Conservation (phyloP, 164 flowering plant genomes). For the Akebia trifoliata region DNA sequence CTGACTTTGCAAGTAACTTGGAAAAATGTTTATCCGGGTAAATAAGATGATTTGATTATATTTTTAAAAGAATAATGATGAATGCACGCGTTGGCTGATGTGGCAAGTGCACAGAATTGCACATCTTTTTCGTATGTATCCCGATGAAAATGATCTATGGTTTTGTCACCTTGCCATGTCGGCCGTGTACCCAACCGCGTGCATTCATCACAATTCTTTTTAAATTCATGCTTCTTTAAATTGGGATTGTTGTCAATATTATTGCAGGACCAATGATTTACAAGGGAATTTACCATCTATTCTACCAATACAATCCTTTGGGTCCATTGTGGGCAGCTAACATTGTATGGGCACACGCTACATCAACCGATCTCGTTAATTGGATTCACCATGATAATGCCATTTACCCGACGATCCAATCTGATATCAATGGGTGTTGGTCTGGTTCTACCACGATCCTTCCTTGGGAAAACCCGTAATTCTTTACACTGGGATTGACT, state of each 20-base stretch:
- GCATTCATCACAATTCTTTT: background rate
- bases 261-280: constrained; percentile 66
- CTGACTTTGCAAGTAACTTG: too few species aligned
- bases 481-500: constrained; percentile 57
- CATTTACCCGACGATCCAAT: constrained; percentile 38
- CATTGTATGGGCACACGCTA: constrained; percentile 75
- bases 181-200: background rate
- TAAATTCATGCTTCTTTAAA: background rate
- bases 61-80: too few species aligned
- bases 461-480: constrained; percentile 39
- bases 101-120: too few species aligned
- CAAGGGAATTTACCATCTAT: constrained; percentile 76
- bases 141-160: too few species aligned
- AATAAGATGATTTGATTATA: too few species aligned
- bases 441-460: constrained; percentile 70
- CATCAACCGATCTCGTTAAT: constrained; percentile 54
- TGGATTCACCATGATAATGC: constrained; percentile 49
- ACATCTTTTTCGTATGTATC: too few species aligned
- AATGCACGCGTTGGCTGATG: too few species aligned
- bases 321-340: constrained; percentile 67
- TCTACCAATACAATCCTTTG: constrained; percentile 77
- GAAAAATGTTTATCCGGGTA: too few species aligned
- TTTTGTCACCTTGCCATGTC: too few species aligned
- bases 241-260: background rate
- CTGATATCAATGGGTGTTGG: too few species aligned